A percentile compares a stretch with the other conserved stretches of the same genome.
Evolutionary conservation across 495 filamentous ascomycete species (phyloP).

Genomic region (Annulohypoxylon maeteangense): DNA sequence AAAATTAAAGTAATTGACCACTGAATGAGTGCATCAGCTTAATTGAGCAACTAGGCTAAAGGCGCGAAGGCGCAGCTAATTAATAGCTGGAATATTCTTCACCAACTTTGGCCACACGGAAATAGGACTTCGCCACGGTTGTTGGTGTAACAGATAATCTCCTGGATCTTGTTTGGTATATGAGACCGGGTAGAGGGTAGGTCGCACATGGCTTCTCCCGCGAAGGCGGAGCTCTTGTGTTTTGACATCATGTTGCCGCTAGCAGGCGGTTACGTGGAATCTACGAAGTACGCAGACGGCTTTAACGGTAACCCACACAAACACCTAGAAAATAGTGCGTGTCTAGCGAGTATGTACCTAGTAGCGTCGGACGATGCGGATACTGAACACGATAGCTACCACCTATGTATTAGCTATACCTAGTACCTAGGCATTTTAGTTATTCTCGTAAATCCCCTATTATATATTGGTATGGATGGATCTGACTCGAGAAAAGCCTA

Average conservation of each 20-base stretch:
- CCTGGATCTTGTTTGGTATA: slow-evolving; percentile 6
- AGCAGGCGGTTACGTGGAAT: slow-evolving; percentile 6
- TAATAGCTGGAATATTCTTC: neutral
- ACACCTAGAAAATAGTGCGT: slow-evolving; percentile 15
- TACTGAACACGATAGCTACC: neutral
- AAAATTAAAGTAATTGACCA: neutral
- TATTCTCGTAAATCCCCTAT: neutral
- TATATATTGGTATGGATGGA: neutral
- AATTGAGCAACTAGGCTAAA: neutral
- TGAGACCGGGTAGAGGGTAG: neutral
- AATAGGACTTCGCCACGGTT: slow-evolving; percentile 16
- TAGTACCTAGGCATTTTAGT: neutral
- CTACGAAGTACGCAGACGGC: slow-evolving; percentile 1
- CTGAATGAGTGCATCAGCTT: neutral
- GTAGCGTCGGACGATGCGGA: slow-evolving; percentile 16
- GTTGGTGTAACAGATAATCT: slow-evolving; percentile 24
- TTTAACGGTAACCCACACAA: slow-evolving; percentile 10
- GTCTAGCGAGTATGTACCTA: neutral
- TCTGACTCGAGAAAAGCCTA: neutral
- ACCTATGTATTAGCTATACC: too few species aligned
- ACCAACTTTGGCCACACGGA: slow-evolving; percentile 20
- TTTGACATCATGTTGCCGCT: slow-evolving; percentile 29
- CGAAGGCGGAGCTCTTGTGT: slow-evolving; percentile 18
- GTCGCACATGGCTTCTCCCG: slow-evolving; percentile 19
- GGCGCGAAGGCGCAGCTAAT: neutral